These are phyloP conservation scores for Colletotrichum incanum DNA, from an alignment of 2,329 filamentous ascomycete genomes.

Conservation along the genomic window DNA sequence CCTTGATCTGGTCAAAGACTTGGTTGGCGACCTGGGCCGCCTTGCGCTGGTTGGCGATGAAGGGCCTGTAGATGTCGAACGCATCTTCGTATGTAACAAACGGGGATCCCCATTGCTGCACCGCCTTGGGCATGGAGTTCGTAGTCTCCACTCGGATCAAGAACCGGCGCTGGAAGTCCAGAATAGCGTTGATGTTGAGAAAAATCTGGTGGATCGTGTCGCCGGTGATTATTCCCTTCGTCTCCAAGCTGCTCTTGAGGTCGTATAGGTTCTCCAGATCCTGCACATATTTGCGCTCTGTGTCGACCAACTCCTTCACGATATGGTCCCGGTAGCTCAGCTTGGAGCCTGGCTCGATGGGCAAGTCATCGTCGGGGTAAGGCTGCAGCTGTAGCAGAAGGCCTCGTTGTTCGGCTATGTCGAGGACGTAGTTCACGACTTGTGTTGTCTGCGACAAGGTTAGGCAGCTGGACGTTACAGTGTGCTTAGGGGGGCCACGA, in stretches of 20 bases:
- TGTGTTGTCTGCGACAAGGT: conserved; percentile 76
- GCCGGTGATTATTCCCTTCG: conserved; percentile 88
- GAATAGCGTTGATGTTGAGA: conserved; percentile 92
- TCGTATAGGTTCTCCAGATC: conserved; percentile 95
- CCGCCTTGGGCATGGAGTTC: conserved; percentile 82
- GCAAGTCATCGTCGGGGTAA: conserved; percentile 68
- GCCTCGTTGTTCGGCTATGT: conserved; percentile 85
- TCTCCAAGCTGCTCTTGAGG: conserved; percentile 90
- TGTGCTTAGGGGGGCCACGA: conserved; percentile 22
- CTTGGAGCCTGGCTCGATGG: conserved; percentile 73
- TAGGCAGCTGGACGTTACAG: conserved; percentile 6
- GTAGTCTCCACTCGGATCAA: conserved; percentile 96
- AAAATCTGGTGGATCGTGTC: conserved; percentile 96
- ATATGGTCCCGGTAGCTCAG: conserved; percentile 88
- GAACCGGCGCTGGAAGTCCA: conserved; percentile 96
- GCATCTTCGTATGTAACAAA: conserved; percentile 88
- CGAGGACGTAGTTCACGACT: conserved; percentile 92
- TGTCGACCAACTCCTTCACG: conserved; percentile 91
- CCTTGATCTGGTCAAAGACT: conserved; percentile 88
- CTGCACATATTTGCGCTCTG: conserved; percentile 97
- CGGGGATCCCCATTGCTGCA: conserved; percentile 95
- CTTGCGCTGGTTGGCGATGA: conserved; percentile 96
- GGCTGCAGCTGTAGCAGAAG: conserved; percentile 76
- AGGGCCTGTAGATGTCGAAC: conserved; percentile 95
- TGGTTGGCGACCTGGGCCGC: conserved; percentile 88